Evolutionary conservation across 768 basidiomycete species (phyloP).

Genomic region (Leccinum longicurvipes): DNA sequence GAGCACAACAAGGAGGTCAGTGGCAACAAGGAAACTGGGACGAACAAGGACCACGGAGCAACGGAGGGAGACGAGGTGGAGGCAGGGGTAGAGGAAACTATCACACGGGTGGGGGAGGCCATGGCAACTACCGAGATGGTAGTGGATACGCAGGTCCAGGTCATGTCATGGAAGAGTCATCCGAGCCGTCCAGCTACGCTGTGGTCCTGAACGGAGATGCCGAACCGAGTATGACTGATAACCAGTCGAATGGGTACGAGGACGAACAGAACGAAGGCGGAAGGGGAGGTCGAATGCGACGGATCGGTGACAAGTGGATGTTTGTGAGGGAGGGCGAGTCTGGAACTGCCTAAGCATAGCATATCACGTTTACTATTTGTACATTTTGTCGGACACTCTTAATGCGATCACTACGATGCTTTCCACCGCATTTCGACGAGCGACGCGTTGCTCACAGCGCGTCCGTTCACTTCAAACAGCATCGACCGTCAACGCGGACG

Average conservation of each 20-base stretch:
- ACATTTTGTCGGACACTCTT: conserved; percentile 9
- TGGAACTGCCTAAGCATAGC: too few species aligned
- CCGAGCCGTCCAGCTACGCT: conserved; percentile 48
- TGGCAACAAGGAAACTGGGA: conserved; percentile 22
- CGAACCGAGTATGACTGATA: conserved; percentile 12
- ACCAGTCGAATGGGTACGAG: neutral
- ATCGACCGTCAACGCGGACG: conserved; percentile 59
- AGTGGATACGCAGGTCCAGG: conserved; percentile 31
- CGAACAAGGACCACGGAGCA: conserved; percentile 36
- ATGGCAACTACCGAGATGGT: conserved; percentile 50
- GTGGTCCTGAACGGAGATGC: conserved; percentile 54
- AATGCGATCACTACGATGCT: too few species aligned
- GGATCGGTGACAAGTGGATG: conserved; percentile 68
- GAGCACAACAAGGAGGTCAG: conserved; percentile 18
- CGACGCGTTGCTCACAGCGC: conserved; percentile 5
- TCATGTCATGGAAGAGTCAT: conserved; percentile 15
- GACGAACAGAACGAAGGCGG: conserved; percentile 8
- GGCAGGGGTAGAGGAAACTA: conserved; percentile 38
- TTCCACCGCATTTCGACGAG: conserved; percentile 16
- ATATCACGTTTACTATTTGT: conserved; percentile 23
- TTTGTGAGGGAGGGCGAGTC: conserved; percentile 48
- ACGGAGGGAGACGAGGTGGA: conserved; percentile 35
- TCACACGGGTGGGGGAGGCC: conserved; percentile 28
- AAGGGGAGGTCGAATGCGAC: conserved; percentile 54
- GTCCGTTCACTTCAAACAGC: conserved; percentile 22